Evolutionary conservation across 2,329 filamentous ascomycete genomes (phyloP), one percentile per base, ranked within the genome.

Genomic region (Curvularia lunata): DNA sequence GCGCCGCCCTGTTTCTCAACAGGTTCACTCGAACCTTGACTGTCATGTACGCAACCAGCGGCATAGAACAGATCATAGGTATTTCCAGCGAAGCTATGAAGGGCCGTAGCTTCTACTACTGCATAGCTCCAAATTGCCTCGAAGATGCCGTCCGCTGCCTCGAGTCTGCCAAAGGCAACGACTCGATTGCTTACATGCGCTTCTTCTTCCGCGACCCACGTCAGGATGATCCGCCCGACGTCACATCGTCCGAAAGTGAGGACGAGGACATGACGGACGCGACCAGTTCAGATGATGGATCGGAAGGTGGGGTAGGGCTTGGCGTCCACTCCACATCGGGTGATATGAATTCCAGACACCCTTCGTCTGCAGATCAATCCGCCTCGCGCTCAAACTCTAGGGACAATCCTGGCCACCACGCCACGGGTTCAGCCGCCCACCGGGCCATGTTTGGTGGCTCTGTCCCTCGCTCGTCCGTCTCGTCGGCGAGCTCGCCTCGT

Each of bases 171-270:
- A 96, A 96, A 74, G 89, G 89, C 27, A 96, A 96, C 68, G 91
- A 96, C 73, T 96, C 92, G 1, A 95, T 96, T 68, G 91, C 92
- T 1, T 96, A 96, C 69, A 81, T 96, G 58, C 89, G 92, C 18
- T 96, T 96, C 74, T 91, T 88, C 85, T 94, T 90, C 69, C 85
- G 90, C 52, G 89, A 95, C 71, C 91, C 91, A 18, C 83, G 88
- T 28, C 80, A 84, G 54, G 83, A 77, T 52, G 78, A 80, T 49
- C 64, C 70, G 13, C 62, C 66, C 4, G 67, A 71, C 4, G 66
- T 69, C 4, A 67, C 67, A 27, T 61, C 69, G 2, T 83, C 84
- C 53, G 82, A 85, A 49, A 77, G 82, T 10, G 77, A 81, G 27
- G 73, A 83, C 66, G 72, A 82, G 28, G 70, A 77, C 41, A 82